phyloP scores from a whole-genome alignment of 139 green algal genomes.

The Volvox reticuliferus region DNA sequence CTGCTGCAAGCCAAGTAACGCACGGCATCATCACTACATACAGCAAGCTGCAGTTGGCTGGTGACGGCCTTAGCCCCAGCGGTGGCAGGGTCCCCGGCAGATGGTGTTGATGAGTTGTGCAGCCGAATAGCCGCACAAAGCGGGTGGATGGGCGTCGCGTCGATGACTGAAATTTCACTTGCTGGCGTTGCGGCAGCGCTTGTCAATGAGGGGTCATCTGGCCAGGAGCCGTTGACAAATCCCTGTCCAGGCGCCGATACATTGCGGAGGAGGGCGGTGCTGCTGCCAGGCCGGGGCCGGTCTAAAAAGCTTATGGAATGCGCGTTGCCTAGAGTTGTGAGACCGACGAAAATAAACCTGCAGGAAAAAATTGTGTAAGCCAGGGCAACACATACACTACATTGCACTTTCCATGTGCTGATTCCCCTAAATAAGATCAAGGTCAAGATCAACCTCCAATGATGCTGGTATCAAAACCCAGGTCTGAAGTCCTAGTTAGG shows the following conservation, averaged over 20 bases:
- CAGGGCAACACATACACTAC: neutral
- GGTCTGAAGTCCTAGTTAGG: too few relatives aligned
- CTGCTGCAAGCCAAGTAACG: neutral
- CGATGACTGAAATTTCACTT: neutral
- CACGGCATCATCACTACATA: neutral
- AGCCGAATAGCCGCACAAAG: neutral
- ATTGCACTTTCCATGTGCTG: too few relatives aligned
- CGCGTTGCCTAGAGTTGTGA: neutral
- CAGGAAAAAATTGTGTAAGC: neutral
- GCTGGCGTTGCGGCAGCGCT: too few relatives aligned
- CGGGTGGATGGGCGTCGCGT: neutral
- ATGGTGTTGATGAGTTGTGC: neutral
- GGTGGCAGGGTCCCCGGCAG: neutral
- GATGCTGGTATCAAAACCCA: too few relatives aligned
- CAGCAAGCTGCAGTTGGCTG: neutral
- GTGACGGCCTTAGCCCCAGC: neutral
- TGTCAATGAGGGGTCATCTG: neutral
- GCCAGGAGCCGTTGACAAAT: neutral
- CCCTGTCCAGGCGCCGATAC: neutral
- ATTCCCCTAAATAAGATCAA: too few relatives aligned
- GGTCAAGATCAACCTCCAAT: too few relatives aligned
- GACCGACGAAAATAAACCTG: constrained; percentile 6
- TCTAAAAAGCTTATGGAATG: constrained; percentile 7
- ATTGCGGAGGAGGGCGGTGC: neutral
- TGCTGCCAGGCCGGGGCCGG: constrained; percentile 8